Evolutionary conservation across 1,284 basidiomycete genomes (phyloP), one percentile per base, ranked within the genome.

Genomic region (Cryptococcus floricola): DNA sequence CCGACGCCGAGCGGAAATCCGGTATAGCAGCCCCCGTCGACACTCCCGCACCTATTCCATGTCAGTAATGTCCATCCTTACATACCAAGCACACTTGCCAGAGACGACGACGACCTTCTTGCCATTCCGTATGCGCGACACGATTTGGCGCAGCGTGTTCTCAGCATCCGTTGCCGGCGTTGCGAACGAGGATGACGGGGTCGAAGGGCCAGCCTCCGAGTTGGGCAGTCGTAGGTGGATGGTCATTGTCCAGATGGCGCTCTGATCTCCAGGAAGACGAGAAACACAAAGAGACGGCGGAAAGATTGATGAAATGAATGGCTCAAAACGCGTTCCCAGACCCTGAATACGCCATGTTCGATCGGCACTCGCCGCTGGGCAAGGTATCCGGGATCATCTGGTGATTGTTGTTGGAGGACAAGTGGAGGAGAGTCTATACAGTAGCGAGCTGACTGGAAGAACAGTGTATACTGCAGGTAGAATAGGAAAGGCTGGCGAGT

Each of bases 11-110:
- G 62, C 93, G 81, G 74, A 97, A 97, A 78, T 96, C 93, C 34
- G 93, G 92, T 47, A 97, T 96, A 47, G 89, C 87, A 52, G 90
- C 89, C 41, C 86, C 83, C 2, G 93, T 91, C 50, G 90, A 93
- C 60, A 96, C 90, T 34, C 93, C 93, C 51, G 93, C 93, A 59
- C 91, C 91, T 90, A 59, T 23, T n/a, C 62, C 50, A 19, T 19
- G 19, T 19, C 19, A 19, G 19, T 19, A 19, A 1, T 19, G 19
- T 19, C 19, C 19, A 19, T 19, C 19, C 46, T 38, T 13, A 52
- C 13, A 18, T 38, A 37, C 12, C 18, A 25, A 31, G 31, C 50
- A 28, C 47, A 82, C 86, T 70, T 59, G 89, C 91, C 91, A 70
- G 87, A 91, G 45, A 95, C 83, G 61, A 94, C 86, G 27, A 91